Evolutionary conservation across 164 flowering plant genomes (phyloP).

Genomic region (Echeveria elegans): DNA sequence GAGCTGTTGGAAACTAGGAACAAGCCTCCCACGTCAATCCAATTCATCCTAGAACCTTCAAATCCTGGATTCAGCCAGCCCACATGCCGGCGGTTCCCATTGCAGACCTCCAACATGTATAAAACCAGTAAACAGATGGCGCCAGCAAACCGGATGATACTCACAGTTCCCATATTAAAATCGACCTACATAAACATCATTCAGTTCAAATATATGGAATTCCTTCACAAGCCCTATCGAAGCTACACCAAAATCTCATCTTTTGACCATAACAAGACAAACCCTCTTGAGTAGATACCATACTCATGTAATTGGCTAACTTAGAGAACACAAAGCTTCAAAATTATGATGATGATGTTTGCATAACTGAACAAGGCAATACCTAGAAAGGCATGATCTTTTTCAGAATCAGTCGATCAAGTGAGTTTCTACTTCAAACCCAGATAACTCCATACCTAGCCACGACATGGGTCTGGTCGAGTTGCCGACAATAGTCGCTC

Average conservation of each 20-base stretch:
- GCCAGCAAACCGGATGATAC: slow-evolving; percentile 10
- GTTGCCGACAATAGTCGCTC: neutral
- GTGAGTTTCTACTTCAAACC: neutral
- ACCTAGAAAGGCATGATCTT: neutral
- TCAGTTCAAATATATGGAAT: too few relatives aligned
- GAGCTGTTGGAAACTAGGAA: slow-evolving; percentile 42
- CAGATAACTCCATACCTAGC: neutral
- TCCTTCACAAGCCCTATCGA: too few relatives aligned
- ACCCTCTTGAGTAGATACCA: neutral
- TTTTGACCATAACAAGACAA: neutral
- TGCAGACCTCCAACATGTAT: slow-evolving; percentile 16
- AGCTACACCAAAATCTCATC: neutral
- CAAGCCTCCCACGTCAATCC: slow-evolving; percentile 32
- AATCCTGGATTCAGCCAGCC: slow-evolving; percentile 28
- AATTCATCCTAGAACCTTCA: slow-evolving; percentile 40
- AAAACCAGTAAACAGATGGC: slow-evolving; percentile 16
- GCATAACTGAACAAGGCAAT: neutral
- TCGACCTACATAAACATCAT: neutral
- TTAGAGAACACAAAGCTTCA: neutral
- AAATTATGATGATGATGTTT: neutral
- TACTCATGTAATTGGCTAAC: neutral
- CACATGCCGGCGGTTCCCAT: slow-evolving; percentile 21
- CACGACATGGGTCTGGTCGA: neutral
- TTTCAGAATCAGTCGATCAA: neutral
- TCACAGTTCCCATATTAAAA: slow-evolving; percentile 17